phyloP scores from a whole-genome alignment of 345 rosid genomes.

The Dipteronia dyeriana region DNA sequence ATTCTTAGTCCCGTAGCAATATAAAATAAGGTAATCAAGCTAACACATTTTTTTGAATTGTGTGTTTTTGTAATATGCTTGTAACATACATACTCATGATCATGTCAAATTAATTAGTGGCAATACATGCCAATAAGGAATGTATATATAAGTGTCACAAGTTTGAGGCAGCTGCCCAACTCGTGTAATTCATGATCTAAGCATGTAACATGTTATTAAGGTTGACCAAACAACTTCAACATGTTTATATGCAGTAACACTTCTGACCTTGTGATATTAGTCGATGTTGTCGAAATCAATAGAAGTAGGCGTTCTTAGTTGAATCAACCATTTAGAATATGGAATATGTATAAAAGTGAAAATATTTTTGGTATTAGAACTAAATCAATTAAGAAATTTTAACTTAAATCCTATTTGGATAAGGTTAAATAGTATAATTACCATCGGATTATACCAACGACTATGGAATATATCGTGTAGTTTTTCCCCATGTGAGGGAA shows the following conservation, averaged over 20 bases:
- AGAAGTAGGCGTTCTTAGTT: too few species aligned
- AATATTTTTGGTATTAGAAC: too few species aligned
- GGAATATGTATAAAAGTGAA: too few species aligned
- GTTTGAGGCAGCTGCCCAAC: background rate
- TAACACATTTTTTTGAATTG: background rate
- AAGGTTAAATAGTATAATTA: too few species aligned
- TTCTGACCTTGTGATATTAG: background rate
- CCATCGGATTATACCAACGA: too few species aligned
- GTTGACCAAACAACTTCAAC: background rate
- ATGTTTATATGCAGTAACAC: background rate
- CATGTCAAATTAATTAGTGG: background rate
- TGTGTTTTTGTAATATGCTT: background rate
- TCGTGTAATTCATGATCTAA: background rate
- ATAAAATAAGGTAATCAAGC: background rate
- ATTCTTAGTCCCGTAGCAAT: background rate
- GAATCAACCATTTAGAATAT: too few species aligned
- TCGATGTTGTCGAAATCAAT: too few species aligned
- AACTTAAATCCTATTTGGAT: too few species aligned
- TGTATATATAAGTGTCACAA: background rate
- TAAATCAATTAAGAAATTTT: too few species aligned
- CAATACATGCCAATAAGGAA: background rate
- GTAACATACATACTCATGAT: background rate
- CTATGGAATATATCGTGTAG: too few species aligned
- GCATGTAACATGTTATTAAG: background rate
- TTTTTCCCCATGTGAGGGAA: too few species aligned